Conservation (phyloP, 2,329 filamentous ascomycete genomes). For the Xylariaceae sp. region DNA sequence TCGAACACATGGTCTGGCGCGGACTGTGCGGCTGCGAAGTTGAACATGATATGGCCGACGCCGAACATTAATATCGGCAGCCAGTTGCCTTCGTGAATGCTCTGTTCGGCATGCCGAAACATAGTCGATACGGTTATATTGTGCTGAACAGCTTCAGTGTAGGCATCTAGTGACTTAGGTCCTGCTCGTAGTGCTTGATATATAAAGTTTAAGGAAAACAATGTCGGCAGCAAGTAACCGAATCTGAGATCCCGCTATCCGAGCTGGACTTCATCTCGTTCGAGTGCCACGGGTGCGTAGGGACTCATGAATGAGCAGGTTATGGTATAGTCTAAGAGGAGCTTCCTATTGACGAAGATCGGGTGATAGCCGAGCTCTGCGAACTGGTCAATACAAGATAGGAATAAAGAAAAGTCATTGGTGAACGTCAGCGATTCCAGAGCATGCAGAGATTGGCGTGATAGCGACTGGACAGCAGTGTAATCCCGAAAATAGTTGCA, state of each 20-base stretch:
- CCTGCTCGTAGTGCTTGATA: slow-evolving; percentile 11
- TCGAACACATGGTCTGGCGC: slow-evolving; percentile 8
- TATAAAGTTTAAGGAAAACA: slow-evolving; percentile 17
- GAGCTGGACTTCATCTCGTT: neutral
- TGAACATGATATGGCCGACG: slow-evolving; percentile 23
- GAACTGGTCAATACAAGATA: slow-evolving; percentile 2
- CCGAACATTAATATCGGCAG: slow-evolving; percentile 21
- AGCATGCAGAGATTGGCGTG: neutral
- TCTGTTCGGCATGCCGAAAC: slow-evolving; percentile 57
- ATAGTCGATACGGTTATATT: slow-evolving; percentile 35
- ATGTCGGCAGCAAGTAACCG: slow-evolving; percentile 17
- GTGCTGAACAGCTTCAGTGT: slow-evolving; percentile 17
- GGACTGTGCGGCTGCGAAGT: slow-evolving; percentile 15
- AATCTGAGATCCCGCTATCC: slow-evolving; percentile 1
- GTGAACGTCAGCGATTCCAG: neutral
- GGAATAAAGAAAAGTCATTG: neutral
- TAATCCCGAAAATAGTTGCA: slow-evolving; percentile 18
- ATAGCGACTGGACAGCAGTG: neutral
- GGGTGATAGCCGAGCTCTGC: slow-evolving; percentile 3
- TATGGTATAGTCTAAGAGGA: slow-evolving; percentile 5
- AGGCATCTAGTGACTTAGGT: slow-evolving; percentile 6
- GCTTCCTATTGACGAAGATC: neutral
- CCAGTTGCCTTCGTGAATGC: slow-evolving; percentile 65
- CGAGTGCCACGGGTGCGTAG: neutral
- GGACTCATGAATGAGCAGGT: neutral